Evolutionary conservation across 2,329 filamentous ascomycete genomes (phyloP).

Genomic region (Parastagonospora nodorum): DNA sequence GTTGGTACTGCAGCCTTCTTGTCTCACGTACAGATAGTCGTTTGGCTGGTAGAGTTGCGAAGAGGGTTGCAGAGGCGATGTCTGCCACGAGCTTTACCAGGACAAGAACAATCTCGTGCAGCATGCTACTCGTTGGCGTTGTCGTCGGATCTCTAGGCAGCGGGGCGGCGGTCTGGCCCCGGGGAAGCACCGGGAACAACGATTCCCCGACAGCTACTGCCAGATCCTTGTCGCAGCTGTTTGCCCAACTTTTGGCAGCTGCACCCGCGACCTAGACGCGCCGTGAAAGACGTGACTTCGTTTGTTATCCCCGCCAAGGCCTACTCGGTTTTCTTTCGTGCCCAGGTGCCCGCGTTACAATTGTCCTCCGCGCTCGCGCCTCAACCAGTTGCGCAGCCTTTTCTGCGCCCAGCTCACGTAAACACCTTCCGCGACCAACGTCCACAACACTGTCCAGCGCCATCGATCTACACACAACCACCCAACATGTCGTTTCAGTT

Average conservation of each 20-base stretch:
- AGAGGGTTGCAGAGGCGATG: neutral
- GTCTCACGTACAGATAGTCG: neutral
- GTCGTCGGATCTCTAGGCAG: slow-evolving; percentile 26
- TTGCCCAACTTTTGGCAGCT: slow-evolving; percentile 36
- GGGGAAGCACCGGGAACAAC: no score
- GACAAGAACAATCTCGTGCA: slow-evolving; percentile 12
- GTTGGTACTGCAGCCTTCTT: neutral
- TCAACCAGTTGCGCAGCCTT: neutral
- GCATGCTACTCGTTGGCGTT: slow-evolving; percentile 20
- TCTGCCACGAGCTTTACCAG: neutral
- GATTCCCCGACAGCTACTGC: no score
- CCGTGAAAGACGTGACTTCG: slow-evolving; percentile 19
- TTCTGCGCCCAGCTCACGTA: slow-evolving; percentile 5
- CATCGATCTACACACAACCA: slow-evolving; percentile 6
- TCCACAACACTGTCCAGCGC: slow-evolving; percentile 4
- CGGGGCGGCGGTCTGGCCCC: slow-evolving; percentile 2
- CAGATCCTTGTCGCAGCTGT: slow-evolving; percentile 14
- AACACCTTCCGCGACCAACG: slow-evolving; percentile 22
- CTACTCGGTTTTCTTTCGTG: slow-evolving; percentile 1
- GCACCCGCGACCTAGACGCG: slow-evolving; percentile 21
- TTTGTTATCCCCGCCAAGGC: slow-evolving; percentile 10
- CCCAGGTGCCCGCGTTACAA: no score
- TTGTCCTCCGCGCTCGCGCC: neutral
- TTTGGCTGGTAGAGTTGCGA: neutral
- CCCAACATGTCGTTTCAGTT: slow-evolving; percentile 44